phyloP scores from a whole-genome alignment of 2,329 filamentous ascomycete species.

The Nemania sp. region DNA sequence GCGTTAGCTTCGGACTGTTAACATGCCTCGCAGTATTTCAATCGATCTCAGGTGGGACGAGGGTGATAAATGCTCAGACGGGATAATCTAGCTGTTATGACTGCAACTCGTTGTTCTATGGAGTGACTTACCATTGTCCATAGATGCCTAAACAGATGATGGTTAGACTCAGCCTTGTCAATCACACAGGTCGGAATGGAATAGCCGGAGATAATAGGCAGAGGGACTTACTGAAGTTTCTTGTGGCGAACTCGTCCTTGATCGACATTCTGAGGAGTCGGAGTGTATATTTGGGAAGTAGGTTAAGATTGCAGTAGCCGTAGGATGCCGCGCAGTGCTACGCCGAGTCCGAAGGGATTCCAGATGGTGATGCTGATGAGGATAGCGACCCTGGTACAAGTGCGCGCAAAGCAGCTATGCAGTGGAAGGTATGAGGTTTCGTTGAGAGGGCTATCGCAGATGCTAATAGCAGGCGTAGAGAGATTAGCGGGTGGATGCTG shows the following conservation, averaged over 20 bases:
- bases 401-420: conserved; percentile 14
- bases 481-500: not conserved
- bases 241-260: conserved; percentile 77
- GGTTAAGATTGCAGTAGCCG: not conserved
- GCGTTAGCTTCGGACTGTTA: conserved; percentile 41
- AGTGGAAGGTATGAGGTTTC: conserved; percentile 5
- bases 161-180: conserved; percentile 50
- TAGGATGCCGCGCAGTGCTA: conserved; percentile 2
- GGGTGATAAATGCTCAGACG: not conserved
- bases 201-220: conserved; percentile 22
- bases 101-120: conserved; percentile 3
- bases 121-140: conserved; percentile 75
- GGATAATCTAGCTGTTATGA: conserved; percentile 14
- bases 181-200: conserved; percentile 28
- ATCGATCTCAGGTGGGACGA: not conserved
- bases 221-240: conserved; percentile 76
- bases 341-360: not conserved
- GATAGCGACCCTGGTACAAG: conserved; percentile 5
- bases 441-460: not conserved
- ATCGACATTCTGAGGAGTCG: conserved; percentile 70
- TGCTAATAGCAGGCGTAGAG: not conserved
- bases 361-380: conserved; percentile 8
- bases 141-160: conserved; percentile 71
- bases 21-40: not conserved
- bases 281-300: not conserved